Conservation (phyloP, 768 basidiomycete genomes). For the Amylocystis lapponica region DNA sequence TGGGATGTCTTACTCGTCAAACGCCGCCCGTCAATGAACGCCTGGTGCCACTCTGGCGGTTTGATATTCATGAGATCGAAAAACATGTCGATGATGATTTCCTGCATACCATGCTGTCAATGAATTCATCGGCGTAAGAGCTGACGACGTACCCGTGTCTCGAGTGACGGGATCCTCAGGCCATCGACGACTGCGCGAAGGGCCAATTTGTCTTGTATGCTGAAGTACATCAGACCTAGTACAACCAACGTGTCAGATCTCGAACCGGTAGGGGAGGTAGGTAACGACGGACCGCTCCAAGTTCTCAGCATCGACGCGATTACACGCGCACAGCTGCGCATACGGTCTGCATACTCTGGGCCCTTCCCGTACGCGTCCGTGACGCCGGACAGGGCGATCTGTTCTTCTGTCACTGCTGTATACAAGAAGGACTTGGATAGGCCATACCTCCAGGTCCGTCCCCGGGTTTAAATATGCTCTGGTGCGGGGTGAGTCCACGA, state of each 20-base stretch:
- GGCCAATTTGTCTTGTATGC: constrained; percentile 82
- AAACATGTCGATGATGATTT: constrained; percentile 90
- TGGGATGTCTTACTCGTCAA: constrained; percentile 61
- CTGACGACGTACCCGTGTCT: constrained; percentile 70
- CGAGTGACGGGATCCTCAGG: constrained; percentile 81
- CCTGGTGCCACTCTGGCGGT: constrained; percentile 87
- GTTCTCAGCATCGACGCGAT: constrained; percentile 81
- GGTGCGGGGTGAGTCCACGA: constrained; percentile 81
- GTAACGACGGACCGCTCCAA: constrained; percentile 75
- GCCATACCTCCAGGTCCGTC: constrained; percentile 78
- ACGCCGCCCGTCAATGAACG: constrained; percentile 84
- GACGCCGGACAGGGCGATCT: constrained; percentile 85
- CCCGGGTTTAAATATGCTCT: constrained; percentile 74
- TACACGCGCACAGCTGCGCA: constrained; percentile 72
- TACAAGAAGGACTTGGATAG: not conserved
- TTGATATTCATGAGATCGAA: constrained; percentile 91
- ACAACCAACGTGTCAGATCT: not conserved
- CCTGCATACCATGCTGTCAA: constrained; percentile 41
- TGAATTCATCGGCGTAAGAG: not conserved
- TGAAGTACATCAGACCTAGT: constrained; percentile 85
- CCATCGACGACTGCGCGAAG: constrained; percentile 82
- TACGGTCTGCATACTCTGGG: constrained; percentile 68
- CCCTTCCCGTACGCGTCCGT: constrained; percentile 92
- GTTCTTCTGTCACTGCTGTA: constrained; percentile 1
- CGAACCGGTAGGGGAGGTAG: not conserved